phyloP scores from a whole-genome alignment of 768 basidiomycete species.

The Phaeotremella skinneri region DNA sequence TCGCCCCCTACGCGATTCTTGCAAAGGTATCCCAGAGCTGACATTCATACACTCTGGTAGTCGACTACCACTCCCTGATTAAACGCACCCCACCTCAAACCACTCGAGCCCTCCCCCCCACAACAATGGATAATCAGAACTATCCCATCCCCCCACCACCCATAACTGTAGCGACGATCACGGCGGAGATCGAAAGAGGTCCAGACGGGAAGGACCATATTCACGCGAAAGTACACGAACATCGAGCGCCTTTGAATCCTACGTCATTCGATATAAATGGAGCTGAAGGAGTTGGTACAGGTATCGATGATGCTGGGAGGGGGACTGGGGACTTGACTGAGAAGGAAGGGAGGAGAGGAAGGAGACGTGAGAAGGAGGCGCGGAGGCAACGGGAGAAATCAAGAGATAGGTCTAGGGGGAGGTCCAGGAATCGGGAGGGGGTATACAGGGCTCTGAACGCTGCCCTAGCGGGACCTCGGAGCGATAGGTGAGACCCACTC shows the following conservation, averaged over 20 bases:
- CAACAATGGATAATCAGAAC: constrained; percentile 1
- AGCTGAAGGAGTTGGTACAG: constrained; percentile 1
- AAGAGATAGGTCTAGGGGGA: background rate
- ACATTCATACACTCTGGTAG: constrained; percentile 14
- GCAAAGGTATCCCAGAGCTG: background rate
- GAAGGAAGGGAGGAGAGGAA: constrained; percentile 12
- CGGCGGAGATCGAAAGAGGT: constrained; percentile 27
- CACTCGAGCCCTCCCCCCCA: constrained; percentile 1
- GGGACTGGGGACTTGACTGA: constrained; percentile 10
- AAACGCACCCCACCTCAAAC: constrained; percentile 19
- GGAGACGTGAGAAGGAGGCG: constrained; percentile 13
- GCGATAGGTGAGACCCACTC: constrained; percentile 25
- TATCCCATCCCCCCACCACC: constrained; percentile 2
- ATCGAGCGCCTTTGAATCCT: constrained; percentile 9
- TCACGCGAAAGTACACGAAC: constrained; percentile 29
- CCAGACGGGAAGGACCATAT: constrained; percentile 29
- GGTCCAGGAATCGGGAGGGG: background rate
- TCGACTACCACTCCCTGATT: constrained; percentile 37
- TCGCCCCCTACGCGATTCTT: background rate
- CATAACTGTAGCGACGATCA: constrained; percentile 27
- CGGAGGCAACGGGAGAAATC: constrained; percentile 11
- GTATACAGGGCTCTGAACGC: constrained; percentile 7
- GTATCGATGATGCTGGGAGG: constrained; percentile 8
- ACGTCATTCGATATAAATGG: background rate
- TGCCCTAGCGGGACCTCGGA: constrained; percentile 25